Evolutionary conservation across 2,329 filamentous ascomycete genomes (phyloP).

Genomic region (Ramichloridium luteum): DNA sequence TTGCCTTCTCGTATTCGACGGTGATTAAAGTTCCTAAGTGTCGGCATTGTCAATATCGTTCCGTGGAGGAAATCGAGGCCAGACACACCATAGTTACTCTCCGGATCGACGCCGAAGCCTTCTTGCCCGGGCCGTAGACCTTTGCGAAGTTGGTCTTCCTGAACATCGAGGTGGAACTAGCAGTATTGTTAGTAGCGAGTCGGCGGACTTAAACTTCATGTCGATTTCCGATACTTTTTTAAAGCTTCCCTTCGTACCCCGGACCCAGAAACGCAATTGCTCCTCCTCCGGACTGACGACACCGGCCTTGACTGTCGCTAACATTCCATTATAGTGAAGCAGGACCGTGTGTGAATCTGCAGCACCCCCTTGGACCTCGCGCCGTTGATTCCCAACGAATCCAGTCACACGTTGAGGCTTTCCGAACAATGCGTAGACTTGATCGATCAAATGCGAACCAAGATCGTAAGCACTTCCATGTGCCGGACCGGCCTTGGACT

Average conservation of each 20-base stretch:
- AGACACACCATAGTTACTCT: slow-evolving; percentile 47
- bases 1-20: slow-evolving; percentile 33
- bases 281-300: slow-evolving; percentile 55
- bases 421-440: slow-evolving; percentile 59
- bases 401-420: slow-evolving; percentile 54
- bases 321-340: slow-evolving; percentile 49
- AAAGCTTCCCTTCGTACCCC: slow-evolving; percentile 62
- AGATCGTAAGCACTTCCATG: slow-evolving; percentile 62
- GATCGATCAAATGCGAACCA: slow-evolving; percentile 65
- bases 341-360: slow-evolving; percentile 48
- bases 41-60: too few species aligned
- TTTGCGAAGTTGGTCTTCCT: slow-evolving; percentile 53
- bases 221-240: slow-evolving; percentile 45
- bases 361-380: slow-evolving; percentile 38
- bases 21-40: slow-evolving; percentile 46
- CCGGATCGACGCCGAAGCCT: slow-evolving; percentile 53
- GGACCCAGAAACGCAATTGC: slow-evolving; percentile 66
- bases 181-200: slow-evolving; percentile 8
- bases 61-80: too few species aligned
- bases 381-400: slow-evolving; percentile 55
- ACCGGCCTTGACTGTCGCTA: slow-evolving; percentile 58
- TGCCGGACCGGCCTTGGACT: slow-evolving; percentile 51
- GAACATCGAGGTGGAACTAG: slow-evolving; percentile 50
- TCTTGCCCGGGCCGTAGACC: slow-evolving; percentile 50
- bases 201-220: neutral